A percentile compares a stretch with the other conserved stretches of the same genome.
Evolutionary conservation across 164 flowering plant species (phyloP).

Genomic region (Warburgia ugandensis): DNA sequence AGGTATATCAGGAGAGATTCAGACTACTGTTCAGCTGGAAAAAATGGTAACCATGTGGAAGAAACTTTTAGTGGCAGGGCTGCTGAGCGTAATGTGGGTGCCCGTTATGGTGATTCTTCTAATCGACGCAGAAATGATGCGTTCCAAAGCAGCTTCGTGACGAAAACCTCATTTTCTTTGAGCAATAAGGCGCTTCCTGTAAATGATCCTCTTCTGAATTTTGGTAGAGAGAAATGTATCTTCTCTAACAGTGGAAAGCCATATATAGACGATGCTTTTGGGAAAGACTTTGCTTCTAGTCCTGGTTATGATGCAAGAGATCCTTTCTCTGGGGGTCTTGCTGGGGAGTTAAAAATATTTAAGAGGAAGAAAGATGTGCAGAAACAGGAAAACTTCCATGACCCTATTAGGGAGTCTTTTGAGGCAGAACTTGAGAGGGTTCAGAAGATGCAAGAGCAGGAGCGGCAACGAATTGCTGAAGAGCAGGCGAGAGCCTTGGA

Average conservation of each 20-base stretch:
- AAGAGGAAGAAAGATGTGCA: conserved; percentile 72
- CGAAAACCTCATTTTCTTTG: conserved; percentile 39
- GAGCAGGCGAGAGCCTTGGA: conserved; percentile 87
- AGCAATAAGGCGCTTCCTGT: conserved; percentile 37
- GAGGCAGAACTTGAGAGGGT: conserved; percentile 98
- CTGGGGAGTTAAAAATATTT: conserved; percentile 36
- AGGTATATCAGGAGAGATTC: conserved; percentile 37
- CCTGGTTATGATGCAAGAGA: conserved; percentile 56
- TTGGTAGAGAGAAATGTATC: conserved; percentile 50
- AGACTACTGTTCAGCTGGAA: conserved; percentile 37
- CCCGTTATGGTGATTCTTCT: conserved; percentile 33
- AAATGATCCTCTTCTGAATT: conserved; percentile 46
- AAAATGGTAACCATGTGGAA: conserved; percentile 32
- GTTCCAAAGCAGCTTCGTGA: conserved; percentile 29
- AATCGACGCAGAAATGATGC: conserved; percentile 35
- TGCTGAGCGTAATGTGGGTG: conserved; percentile 29
- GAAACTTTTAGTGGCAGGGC: conserved; percentile 37
- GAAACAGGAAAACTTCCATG: conserved; percentile 71
- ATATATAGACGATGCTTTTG: conserved; percentile 50
- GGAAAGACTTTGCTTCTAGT: too few relatives aligned
- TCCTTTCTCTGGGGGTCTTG: conserved; percentile 49
- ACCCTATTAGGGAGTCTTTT: conserved; percentile 92
- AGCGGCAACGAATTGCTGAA: conserved; percentile 63
- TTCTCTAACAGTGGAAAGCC: conserved; percentile 45
- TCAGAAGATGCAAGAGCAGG: conserved; percentile 90